These are phyloP conservation scores for Neoascochyta sp. DNA, from an alignment of 2,329 filamentous ascomycete species.

Conservation along the genomic window DNA sequence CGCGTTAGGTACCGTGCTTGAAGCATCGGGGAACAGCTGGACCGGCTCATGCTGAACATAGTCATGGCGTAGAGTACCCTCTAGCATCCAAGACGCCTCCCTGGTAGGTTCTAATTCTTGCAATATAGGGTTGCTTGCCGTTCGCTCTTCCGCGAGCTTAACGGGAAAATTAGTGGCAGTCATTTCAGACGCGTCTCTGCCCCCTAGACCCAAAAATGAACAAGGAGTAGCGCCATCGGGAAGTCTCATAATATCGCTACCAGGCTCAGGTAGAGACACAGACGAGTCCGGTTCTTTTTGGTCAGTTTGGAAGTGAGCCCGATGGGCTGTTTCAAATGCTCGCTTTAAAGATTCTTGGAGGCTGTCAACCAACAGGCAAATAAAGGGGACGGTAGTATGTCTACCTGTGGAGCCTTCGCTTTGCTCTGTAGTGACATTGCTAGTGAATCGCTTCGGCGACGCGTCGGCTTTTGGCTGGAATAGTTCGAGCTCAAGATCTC, in stretches of 20 bases:
- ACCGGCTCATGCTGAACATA: constrained; percentile 41
- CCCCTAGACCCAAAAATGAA: no score
- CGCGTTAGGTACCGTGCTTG: constrained; percentile 43
- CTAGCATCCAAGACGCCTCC: constrained; percentile 18
- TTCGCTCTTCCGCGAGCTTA: no score
- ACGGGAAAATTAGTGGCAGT: no score
- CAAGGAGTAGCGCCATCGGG: no score
- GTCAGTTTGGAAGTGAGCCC: constrained; percentile 20
- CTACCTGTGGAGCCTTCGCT: constrained; percentile 28
- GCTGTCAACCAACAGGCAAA: no score
- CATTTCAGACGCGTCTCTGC: no score
- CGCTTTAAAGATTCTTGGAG: constrained; percentile 24
- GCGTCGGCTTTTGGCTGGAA: constrained; percentile 14
- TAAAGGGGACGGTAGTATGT: no score
- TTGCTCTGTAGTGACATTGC: constrained; percentile 7
- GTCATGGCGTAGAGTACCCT: constrained; percentile 34
- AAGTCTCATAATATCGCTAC: no score
- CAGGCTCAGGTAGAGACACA: constrained; percentile 15
- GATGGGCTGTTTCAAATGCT: constrained; percentile 24
- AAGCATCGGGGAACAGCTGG: constrained; percentile 40
- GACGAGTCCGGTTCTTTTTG: constrained; percentile 4
- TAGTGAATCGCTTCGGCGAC: constrained; percentile 9
- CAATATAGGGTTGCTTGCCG: no score
- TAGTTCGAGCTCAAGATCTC: constrained; percentile 20
- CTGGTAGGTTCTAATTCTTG: no score